Evolutionary conservation across 768 basidiomycete genomes (phyloP), one percentile per base, ranked within the genome.

Genomic region (Strobilomyces dryophilus): DNA sequence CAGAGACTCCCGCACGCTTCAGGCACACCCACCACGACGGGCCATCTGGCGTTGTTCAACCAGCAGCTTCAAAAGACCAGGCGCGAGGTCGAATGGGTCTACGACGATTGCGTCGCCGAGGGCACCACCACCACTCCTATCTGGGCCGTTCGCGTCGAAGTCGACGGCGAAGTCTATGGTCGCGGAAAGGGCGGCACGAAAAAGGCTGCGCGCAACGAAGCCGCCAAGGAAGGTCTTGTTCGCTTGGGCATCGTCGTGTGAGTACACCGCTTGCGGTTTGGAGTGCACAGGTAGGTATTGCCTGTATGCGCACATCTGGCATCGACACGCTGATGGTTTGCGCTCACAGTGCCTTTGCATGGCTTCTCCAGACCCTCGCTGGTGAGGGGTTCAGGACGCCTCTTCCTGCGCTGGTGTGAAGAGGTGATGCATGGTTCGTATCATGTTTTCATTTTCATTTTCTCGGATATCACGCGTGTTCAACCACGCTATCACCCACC

Each of bases 11-110:
- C 63, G n/a, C 66, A 48, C 24, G 54, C 65, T 39, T 49, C 64
- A 15, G 60, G 63, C 26, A 64, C 64, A 37, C 52, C 67, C 27
- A 62, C 70, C 12, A 72, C 66, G 45, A 68, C 71, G 31, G 89
- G 89, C 5, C 85, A 91, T 63, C 79, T 92, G 11, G 84, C 86
- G 35, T 69, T 92, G 49, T 90, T 92, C 76, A 92, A 92, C 64
- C 89, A 91, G 70, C 74, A 79, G 52, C 66, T 91, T 50, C 83
- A 87, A 69, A 85, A 80, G 68, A 59, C 64, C 26, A 75, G 73
- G 61, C 75, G 73, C 48, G 62, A 68, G 47, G 77, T 91, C 55
- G 87, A 92, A 69, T 92, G 89, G 89, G 68, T 79, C 11, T 89
- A 85, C 62, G 71, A 76, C 26, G 80, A 82, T 24, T 66, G 68